Evolutionary conservation across 129 eudicot genomes (phyloP).

Genomic region (Scalesia atractyloides): DNA sequence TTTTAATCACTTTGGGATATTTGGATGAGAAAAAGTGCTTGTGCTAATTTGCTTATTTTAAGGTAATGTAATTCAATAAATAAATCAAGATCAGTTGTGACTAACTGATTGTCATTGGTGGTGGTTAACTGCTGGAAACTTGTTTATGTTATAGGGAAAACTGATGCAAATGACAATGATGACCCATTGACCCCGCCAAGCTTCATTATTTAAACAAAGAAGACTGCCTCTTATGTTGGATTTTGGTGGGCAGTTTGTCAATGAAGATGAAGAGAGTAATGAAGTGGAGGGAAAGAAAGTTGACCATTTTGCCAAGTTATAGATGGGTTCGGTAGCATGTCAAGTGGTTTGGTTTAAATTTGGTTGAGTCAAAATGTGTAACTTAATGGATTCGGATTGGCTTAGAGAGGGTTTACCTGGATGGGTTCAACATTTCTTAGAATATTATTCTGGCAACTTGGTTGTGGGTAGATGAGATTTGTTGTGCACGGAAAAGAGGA

Average conservation of each 20-base stretch:
- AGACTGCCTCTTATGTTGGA: conserved; percentile 92
- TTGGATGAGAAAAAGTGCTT: not conserved
- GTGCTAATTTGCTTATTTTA: not conserved
- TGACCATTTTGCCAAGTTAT: too few relatives aligned
- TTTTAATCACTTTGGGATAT: not conserved
- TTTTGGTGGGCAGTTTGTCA: conserved; percentile 46
- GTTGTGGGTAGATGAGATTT: too few relatives aligned
- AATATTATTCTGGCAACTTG: too few relatives aligned
- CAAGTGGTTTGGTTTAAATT: too few relatives aligned
- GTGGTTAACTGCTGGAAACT: not conserved
- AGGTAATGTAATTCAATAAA: not conserved
- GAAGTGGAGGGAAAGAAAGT: too few relatives aligned
- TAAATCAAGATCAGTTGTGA: not conserved
- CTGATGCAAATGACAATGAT: conserved; percentile 96
- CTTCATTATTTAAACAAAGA: conserved; percentile 87
- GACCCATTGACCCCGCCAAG: conserved; percentile 78
- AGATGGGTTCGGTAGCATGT: too few relatives aligned
- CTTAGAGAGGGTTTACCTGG: too few relatives aligned
- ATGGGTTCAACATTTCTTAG: too few relatives aligned
- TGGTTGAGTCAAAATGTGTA: too few relatives aligned
- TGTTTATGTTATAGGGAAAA: conserved; percentile 59
- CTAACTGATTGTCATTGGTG: not conserved
- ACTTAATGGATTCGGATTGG: too few relatives aligned
- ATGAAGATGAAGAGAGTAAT: not conserved
- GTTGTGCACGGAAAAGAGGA: too few relatives aligned